Evolutionary conservation across 2,329 filamentous ascomycete genomes (phyloP).

Genomic region (Lasiodiplodia hormozganensis): DNA sequence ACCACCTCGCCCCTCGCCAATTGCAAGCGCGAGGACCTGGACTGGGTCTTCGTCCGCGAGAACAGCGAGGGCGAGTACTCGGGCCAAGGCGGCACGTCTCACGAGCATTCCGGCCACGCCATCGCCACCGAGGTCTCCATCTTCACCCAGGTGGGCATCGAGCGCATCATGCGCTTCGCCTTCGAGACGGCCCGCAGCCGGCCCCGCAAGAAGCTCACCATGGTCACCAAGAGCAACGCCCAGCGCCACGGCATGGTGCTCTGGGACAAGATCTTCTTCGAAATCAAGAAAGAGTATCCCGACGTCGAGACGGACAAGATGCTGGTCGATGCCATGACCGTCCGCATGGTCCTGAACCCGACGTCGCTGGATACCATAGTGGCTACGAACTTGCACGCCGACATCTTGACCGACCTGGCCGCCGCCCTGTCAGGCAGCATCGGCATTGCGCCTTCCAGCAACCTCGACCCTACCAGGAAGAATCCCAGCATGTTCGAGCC

Average conservation of each 20-base stretch:
- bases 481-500: conserved; percentile 70
- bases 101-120: conserved; percentile 49
- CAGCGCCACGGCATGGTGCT: conserved; percentile 58
- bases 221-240: conserved; percentile 59
- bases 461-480: conserved; percentile 67
- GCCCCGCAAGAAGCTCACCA: conserved; percentile 55
- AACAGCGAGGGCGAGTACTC: conserved; percentile 58
- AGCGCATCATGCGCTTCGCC: conserved; percentile 57
- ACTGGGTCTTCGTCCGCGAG: conserved; percentile 58
- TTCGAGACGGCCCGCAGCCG: conserved; percentile 54
- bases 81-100: conserved; percentile 54
- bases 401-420: conserved; percentile 72
- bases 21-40: conserved; percentile 47
- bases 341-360: conserved; percentile 56
- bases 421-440: conserved; percentile 71
- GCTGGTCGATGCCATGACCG: conserved; percentile 59
- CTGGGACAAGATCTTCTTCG: conserved; percentile 56
- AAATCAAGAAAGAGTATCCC: conserved; percentile 54
- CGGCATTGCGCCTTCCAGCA: conserved; percentile 71
- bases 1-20: conserved; percentile 50
- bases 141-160: conserved; percentile 54
- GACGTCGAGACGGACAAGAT: conserved; percentile 57
- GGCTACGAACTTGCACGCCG: conserved; percentile 59
- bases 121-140: conserved; percentile 56
- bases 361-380: conserved; percentile 56